Base-by-base conservation (phyloP, 306 rosid species). In the Pyrus communis region DNA sequence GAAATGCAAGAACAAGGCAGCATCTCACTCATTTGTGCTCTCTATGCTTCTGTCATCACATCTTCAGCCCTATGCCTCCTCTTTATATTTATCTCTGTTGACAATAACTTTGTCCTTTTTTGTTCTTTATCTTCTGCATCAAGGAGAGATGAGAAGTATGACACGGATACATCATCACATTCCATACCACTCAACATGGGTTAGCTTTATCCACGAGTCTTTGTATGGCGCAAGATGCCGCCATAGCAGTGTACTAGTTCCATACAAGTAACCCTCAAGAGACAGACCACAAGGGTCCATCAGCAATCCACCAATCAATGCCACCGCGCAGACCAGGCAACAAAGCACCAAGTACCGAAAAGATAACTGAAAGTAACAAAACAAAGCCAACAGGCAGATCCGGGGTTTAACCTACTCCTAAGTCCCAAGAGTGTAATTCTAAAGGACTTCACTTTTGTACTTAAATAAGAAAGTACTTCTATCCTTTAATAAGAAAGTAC, bases 21-120 rank as follows among this genome's bases (percentile, higher is more conserved):
- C 89, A 85, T 90, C 82, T 88, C 85, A 82, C 69, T 90, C 96
- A 83, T 92, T 87, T 84, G 97, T 92, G 90, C 97, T 90, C 90
- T 88, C 87, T 92, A 87, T 77, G n/a, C 90, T 90, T 87, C 97
- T 89, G 97, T 85, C 93, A 88, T 71, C 59, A 2, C 88, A 75
- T 74, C 83, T 46, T 70, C 69, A 42, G 69, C 45, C 85, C 76
- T 64, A 70, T 38, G 6, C 6, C 25, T 9, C 45, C 10, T 9
- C 45, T 42, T 9, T 42, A 9, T 42, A 42, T 42, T 2, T 42
- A 42, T 42, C 12, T 9, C 45, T 42, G 45, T 42, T 42, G 45
- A 42, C 12, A 38, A 38, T 10, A 42, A 42, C 12, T 10, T 42
- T 2, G 45, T 9, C 45, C 12, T 10, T 42, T 42, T 9, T 42